Evolutionary conservation across 106 monocot species (phyloP).

Genomic region (Posidonia australis): DNA sequence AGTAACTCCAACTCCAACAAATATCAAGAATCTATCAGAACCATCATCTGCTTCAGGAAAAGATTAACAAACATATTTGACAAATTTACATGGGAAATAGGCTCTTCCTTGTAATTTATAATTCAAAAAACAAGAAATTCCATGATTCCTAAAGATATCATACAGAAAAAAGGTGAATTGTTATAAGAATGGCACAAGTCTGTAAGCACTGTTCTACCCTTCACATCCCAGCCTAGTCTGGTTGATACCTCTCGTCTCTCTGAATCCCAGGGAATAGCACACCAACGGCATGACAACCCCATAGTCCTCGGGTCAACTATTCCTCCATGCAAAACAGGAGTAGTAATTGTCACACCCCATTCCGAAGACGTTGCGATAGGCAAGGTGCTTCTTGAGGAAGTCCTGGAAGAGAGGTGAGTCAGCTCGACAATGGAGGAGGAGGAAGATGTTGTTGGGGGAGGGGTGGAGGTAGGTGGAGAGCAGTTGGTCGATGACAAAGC

Average conservation of each 20-base stretch:
- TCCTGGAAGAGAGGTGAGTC: constrained; percentile 73
- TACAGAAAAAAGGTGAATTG: no score
- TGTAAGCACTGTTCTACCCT: constrained; percentile 91
- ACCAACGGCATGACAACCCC: constrained; percentile 28
- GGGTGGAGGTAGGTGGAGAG: constrained; percentile 42
- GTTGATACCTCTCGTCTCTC: constrained; percentile 42
- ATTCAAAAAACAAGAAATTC: no score
- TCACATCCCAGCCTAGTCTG: constrained; percentile 58
- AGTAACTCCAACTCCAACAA: no score
- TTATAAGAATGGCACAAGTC: constrained; percentile 65
- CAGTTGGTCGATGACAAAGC: constrained; percentile 59
- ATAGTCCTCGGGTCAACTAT: constrained; percentile 3
- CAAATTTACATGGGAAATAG: no score
- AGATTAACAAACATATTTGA: no score
- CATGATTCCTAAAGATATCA: no score
- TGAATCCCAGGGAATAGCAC: constrained; percentile 58
- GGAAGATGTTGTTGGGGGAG: constrained; percentile 62
- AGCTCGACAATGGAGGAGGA: constrained; percentile 61
- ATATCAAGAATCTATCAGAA: no score
- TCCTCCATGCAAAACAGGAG: not conserved
- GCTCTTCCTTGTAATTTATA: no score
- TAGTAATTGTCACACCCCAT: constrained; percentile 63
- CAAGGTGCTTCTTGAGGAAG: constrained; percentile 53
- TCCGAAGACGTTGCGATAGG: constrained; percentile 68
- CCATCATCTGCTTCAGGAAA: no score